phyloP scores from a whole-genome alignment of 176 grass and related monocot genomes.

The Avena sativa region DNA sequence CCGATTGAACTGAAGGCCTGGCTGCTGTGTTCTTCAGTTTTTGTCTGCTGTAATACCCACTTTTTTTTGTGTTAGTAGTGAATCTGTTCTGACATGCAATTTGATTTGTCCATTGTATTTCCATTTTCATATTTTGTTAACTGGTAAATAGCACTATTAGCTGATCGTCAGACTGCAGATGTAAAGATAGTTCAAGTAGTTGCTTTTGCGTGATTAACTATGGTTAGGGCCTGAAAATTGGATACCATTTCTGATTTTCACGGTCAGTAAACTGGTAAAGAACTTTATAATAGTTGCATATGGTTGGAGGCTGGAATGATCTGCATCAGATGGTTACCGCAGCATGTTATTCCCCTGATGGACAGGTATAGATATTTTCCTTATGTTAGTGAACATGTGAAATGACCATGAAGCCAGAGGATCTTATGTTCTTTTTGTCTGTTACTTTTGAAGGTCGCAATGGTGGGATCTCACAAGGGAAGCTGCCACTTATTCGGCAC shows the following conservation, averaged over 20 bases:
- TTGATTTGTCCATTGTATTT: not conserved
- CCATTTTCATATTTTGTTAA: constrained; percentile 8
- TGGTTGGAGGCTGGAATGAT: constrained; percentile 87
- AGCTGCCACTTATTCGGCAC: constrained; percentile 93
- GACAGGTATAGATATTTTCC: constrained; percentile 58
- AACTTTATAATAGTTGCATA: not conserved
- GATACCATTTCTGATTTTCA: not conserved
- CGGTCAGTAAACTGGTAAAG: not conserved
- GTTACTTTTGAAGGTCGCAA: constrained; percentile 75
- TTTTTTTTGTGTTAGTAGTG: not conserved
- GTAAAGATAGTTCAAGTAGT: not conserved
- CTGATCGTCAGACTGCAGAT: not conserved
- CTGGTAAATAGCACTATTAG: not conserved
- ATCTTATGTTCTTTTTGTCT: constrained; percentile 37
- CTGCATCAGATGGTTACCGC: constrained; percentile 90
- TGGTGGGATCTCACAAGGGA: constrained; percentile 95
- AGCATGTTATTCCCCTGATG: constrained; percentile 82
- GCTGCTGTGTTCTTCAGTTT: constrained; percentile 14
- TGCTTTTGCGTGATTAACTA: not conserved
- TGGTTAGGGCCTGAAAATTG: not conserved
- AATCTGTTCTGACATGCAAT: not conserved
- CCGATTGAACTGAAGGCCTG: constrained; percentile 12
- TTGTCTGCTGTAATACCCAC: constrained; percentile 1
- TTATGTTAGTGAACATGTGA: constrained; percentile 27
- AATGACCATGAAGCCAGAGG: constrained; percentile 24